Conservation (phyloP, 148 eudicot genomes). For the Chenopodium album region DNA sequence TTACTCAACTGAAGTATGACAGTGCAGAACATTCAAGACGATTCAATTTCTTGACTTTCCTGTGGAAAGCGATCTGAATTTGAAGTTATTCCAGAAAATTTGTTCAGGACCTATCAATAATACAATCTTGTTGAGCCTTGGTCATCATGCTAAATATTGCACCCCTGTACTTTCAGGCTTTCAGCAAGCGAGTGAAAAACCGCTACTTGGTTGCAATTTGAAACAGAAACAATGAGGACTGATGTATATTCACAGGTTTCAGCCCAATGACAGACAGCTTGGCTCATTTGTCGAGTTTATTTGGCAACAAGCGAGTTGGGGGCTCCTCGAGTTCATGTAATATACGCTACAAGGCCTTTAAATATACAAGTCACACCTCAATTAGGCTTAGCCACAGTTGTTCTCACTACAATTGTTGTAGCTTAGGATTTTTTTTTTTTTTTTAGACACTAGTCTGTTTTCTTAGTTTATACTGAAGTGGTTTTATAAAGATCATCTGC, state of each 20-base stretch:
- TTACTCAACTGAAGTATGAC: neutral
- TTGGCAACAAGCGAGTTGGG: neutral
- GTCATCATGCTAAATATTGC: neutral
- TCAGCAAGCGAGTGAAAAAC: neutral
- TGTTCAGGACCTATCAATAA: neutral
- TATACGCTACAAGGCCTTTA: conserved; percentile 1
- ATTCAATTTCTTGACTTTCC: neutral
- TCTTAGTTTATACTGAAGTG: neutral
- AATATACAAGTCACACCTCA: neutral
- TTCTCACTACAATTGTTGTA: neutral
- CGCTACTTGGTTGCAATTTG: neutral
- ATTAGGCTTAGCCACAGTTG: neutral
- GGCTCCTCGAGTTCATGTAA: neutral
- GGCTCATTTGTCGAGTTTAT: neutral
- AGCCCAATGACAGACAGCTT: neutral
- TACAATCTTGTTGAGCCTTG: neutral
- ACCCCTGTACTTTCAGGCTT: too few species aligned
- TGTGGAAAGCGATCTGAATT: neutral
- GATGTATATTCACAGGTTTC: neutral
- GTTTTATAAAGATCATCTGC: neutral
- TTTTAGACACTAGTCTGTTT: neutral
- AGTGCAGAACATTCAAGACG: neutral
- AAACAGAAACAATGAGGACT: conserved; percentile 1
- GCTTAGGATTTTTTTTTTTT: neutral
- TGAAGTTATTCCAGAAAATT: neutral